Evolutionary conservation across 2,329 filamentous ascomycete species (phyloP).

Genomic region (Paradendryphiella salina): DNA sequence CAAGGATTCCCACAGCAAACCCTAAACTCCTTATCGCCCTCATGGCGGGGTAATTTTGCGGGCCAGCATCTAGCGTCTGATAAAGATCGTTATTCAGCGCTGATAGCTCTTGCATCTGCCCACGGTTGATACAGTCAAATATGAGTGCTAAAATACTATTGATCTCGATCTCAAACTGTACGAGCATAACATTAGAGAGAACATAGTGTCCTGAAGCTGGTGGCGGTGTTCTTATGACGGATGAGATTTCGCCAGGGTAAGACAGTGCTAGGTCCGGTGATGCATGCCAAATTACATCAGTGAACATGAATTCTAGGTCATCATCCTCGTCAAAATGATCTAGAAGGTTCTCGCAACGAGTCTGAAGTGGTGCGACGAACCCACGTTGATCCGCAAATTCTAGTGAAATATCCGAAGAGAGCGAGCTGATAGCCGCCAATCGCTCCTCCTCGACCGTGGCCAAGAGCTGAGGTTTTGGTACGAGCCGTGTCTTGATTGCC

Average conservation of each 20-base stretch:
- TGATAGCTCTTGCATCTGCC: not conserved
- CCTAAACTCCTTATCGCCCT: constrained; percentile 1
- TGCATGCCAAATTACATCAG: constrained; percentile 5
- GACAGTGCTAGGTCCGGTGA: constrained; percentile 1
- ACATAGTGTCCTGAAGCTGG: not conserved
- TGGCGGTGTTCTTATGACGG: not conserved
- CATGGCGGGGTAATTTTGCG: not conserved
- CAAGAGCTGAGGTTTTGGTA: not conserved
- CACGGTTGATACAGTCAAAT: constrained; percentile 5
- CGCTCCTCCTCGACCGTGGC: not conserved
- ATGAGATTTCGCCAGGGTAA: not conserved
- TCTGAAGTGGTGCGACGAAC: not conserved
- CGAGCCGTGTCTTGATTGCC: constrained; percentile 1
- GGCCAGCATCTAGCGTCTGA: constrained; percentile 5
- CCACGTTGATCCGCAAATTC: constrained; percentile 2
- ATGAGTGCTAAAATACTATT: not conserved
- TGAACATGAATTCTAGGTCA: not conserved
- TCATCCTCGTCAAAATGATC: constrained; percentile 1
- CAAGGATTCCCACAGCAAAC: constrained; percentile 6
- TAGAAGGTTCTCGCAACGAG: constrained; percentile 6
- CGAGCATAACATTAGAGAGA: not conserved
- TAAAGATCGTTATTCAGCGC: not conserved
- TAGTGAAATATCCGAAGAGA: not conserved
- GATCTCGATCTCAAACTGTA: constrained; percentile 3
- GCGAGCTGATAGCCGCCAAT: not conserved